Evolutionary conservation across 345 rosid species (phyloP).

Genomic region (Zanthoxylum bungeanum): DNA sequence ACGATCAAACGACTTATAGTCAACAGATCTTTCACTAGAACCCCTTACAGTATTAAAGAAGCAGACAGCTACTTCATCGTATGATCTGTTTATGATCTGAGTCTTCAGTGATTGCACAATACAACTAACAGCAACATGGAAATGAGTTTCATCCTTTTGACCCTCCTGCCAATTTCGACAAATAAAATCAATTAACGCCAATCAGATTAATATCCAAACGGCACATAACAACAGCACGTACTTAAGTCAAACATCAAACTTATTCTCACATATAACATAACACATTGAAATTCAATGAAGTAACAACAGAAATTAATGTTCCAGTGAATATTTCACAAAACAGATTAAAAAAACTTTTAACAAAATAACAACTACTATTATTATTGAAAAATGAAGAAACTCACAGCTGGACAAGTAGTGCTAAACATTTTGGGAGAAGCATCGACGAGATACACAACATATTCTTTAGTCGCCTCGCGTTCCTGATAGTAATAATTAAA

Average conservation of each 20-base stretch:
- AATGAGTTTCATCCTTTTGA: constrained; percentile 60
- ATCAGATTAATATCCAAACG: constrained; percentile 1
- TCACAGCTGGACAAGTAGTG: constrained; percentile 49
- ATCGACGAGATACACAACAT: constrained; percentile 71
- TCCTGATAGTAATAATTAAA: constrained; percentile 35
- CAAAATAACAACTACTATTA: too few species aligned
- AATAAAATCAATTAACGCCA: not conserved
- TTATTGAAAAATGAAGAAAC: constrained; percentile 15
- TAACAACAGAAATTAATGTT: too few species aligned
- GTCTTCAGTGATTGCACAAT: constrained; percentile 71
- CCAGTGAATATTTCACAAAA: not conserved
- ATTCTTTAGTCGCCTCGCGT: constrained; percentile 64
- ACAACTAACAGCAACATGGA: constrained; percentile 67
- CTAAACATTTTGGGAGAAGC: constrained; percentile 89
- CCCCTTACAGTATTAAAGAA: constrained; percentile 86
- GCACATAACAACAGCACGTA: not conserved
- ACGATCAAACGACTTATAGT: not conserved
- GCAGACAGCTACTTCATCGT: constrained; percentile 85
- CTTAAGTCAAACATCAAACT: not conserved
- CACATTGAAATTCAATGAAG: not conserved
- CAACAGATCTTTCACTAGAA: not conserved
- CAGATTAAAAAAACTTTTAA: not conserved
- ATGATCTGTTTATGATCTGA: constrained; percentile 70
- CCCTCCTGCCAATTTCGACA: constrained; percentile 44
- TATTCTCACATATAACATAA: not conserved